A percentile compares a stretch with the other conserved stretches of the same genome.
These are phyloP conservation scores for Fusarium annulatum DNA, from an alignment of 2,329 filamentous ascomycete genomes.

Conservation along the genomic window DNA sequence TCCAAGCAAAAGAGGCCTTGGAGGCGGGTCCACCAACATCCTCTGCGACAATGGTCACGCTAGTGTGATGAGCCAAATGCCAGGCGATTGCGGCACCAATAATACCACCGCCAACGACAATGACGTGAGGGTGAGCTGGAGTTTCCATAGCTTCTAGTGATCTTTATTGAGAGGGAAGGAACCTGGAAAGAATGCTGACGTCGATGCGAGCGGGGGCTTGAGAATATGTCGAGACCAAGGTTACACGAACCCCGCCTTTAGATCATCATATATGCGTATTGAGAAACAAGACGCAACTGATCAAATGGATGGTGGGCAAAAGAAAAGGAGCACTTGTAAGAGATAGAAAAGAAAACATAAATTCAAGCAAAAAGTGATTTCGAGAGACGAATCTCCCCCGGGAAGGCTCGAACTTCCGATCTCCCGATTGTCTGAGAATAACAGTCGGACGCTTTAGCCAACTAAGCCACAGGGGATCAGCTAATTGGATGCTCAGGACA, in stretches of 20 bases:
- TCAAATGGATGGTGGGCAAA: neutral
- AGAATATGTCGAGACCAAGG: neutral
- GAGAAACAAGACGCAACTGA: neutral
- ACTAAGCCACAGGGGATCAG: slow-evolving; percentile 41
- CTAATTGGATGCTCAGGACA: neutral
- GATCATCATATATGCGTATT: neutral
- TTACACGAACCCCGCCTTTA: neutral
- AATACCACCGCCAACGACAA: slow-evolving; percentile 29
- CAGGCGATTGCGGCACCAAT: slow-evolving; percentile 31
- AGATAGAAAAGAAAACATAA: fast-evolving
- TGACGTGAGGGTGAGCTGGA: neutral
- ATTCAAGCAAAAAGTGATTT: fast-evolving
- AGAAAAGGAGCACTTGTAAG: fast-evolving
- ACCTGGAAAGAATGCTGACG: neutral
- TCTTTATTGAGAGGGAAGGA: fast-evolving
- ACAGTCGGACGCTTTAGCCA: slow-evolving; percentile 44
- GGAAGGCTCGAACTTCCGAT: slow-evolving; percentile 39
- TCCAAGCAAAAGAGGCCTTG: slow-evolving; percentile 29
- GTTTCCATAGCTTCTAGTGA: neutral
- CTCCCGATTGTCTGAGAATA: slow-evolving; percentile 45
- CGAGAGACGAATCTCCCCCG: slow-evolving; percentile 35
- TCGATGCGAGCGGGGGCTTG: neutral
- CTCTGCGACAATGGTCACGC: slow-evolving; percentile 26
- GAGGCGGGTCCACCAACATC: slow-evolving; percentile 24
- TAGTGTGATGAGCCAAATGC: slow-evolving; percentile 18